phyloP scores from a whole-genome alignment of 2,329 filamentous ascomycete genomes.

The Hypoxylon sp. region DNA sequence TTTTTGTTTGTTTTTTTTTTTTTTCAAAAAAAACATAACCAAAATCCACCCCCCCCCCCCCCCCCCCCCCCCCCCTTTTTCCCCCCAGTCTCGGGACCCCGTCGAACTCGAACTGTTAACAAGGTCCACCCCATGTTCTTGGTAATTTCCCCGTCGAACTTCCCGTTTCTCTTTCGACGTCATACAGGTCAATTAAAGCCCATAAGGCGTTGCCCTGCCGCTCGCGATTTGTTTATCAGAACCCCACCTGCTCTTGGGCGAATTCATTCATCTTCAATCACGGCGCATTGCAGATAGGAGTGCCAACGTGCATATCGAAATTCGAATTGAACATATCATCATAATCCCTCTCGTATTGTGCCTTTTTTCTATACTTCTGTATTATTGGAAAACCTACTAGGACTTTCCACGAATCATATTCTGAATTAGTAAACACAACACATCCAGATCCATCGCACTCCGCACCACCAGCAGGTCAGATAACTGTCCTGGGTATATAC shows the following conservation, averaged over 20 bases:
- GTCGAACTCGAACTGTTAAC: background rate
- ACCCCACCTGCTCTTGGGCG: slow-evolving; percentile 5
- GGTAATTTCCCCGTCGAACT: slow-evolving; percentile 12
- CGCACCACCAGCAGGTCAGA: slow-evolving; percentile 1
- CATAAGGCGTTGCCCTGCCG: slow-evolving; percentile 38
- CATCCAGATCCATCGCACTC: slow-evolving; percentile 10
- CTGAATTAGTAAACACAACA: background rate
- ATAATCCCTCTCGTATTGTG: background rate
- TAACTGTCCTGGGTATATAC: background rate
- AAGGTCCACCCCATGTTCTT: background rate
- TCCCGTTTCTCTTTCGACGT: slow-evolving; percentile 16
- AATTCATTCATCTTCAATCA: background rate
- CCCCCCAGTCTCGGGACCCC: background rate
- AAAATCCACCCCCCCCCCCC: no score
- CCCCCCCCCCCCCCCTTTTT: no score
- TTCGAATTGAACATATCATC: background rate
- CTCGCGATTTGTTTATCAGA: slow-evolving; percentile 31
- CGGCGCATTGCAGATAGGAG: background rate
- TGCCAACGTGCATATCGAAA: background rate
- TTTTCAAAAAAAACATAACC: no score
- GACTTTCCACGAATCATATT: background rate
- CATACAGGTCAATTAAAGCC: slow-evolving; percentile 18
- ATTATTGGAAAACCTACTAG: background rate
- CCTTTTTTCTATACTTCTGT: background rate
- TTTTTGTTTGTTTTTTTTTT: no score